Percentiles rank a stretch among this genome's conserved stretches.
phyloP scores from a whole-genome alignment of 306 rosid genomes.

The Glycine latifolia region DNA sequence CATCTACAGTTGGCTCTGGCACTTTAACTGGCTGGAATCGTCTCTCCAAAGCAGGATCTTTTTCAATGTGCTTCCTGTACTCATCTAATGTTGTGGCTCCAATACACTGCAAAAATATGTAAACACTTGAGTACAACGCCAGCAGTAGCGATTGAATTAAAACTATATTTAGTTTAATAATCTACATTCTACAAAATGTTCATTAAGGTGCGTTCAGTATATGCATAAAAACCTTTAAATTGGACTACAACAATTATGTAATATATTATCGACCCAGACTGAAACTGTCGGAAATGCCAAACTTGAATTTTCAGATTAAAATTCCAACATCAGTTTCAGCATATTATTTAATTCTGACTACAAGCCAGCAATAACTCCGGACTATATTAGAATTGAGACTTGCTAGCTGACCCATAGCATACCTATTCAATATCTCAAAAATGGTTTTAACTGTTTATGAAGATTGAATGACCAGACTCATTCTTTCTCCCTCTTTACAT shows the following conservation, averaged over 20 bases:
- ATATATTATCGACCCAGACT: conserved; percentile 4
- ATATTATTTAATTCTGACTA: conserved; percentile 17
- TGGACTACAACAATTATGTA: conserved; percentile 2
- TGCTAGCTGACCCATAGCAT: conserved; percentile 2
- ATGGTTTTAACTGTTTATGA: background rate
- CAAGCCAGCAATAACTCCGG: conserved; percentile 6
- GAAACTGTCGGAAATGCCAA: conserved; percentile 5
- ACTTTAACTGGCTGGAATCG: conserved; percentile 97
- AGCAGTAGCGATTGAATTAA: conserved; percentile 10
- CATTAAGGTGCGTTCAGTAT: background rate
- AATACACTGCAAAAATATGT: conserved; percentile 74
- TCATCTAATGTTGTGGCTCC: conserved; percentile 99
- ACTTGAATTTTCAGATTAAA: conserved; percentile 3
- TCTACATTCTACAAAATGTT: conserved; percentile 8
- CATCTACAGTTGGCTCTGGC: conserved; percentile 97
- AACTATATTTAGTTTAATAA: background rate
- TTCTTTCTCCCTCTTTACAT: background rate
- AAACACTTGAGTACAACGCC: conserved; percentile 40
- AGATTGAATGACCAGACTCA: conserved; percentile 14
- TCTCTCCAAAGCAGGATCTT: conserved; percentile 97
- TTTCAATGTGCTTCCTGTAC: conserved; percentile 97
- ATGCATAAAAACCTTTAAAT: conserved; percentile 9
- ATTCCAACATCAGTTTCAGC: background rate
- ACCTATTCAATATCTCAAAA: background rate
- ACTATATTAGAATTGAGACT: conserved; percentile 12